Evolutionary conservation across 805 yeast genomes (phyloP), one percentile per base, ranked within the genome.

Genomic region (Metschnikowia proteae): DNA sequence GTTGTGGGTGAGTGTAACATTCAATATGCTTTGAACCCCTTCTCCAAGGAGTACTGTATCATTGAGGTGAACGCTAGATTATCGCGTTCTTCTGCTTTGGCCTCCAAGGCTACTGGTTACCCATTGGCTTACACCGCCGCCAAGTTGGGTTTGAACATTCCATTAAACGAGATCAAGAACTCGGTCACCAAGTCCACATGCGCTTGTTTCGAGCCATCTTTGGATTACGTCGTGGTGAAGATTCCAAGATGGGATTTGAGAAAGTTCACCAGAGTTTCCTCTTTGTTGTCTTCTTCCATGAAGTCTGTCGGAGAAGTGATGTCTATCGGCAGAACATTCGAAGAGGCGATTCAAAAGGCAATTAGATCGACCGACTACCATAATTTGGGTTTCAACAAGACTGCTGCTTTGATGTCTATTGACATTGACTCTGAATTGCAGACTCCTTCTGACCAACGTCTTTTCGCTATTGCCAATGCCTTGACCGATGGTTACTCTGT

Each of bases 1-100:
- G 99, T 92, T 66, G 98, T 92, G 65, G 99, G 99, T 78, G 99
- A 92, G 76, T 92, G 99, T 79, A 92, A 92, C 75, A 89, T 92
- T 63, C 99, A 92, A 72, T 92, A 92, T 65, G 97, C 98, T 45
- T 79, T 92, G 66, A 87, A 92, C 65, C 98, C 99, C 51, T 80
- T 83, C 71, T 84, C 95, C 51, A 85, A 88, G 70, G 98, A 94
- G 64, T 92, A 92, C 75, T 86, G 99, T 74, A 89, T 92, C 59
- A 92, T 92, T 69, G 99, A 92, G 76, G 99, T 92, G 58, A 92
- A 92, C 67, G 99, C 99, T 45, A 86, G 99, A 76, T 79, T 92
- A 61, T 91, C 97, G 30, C 84, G 99, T 70, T 92, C 99, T 42
- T 94, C 98, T n/a, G 99, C 99, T 49, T 79, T 92, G 62, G 99